Percentiles rank a stretch among this genome's conserved stretches.
Evolutionary conservation across 108 stramenopile species (phyloP).

Genomic region (Nitzschia sp.): DNA sequence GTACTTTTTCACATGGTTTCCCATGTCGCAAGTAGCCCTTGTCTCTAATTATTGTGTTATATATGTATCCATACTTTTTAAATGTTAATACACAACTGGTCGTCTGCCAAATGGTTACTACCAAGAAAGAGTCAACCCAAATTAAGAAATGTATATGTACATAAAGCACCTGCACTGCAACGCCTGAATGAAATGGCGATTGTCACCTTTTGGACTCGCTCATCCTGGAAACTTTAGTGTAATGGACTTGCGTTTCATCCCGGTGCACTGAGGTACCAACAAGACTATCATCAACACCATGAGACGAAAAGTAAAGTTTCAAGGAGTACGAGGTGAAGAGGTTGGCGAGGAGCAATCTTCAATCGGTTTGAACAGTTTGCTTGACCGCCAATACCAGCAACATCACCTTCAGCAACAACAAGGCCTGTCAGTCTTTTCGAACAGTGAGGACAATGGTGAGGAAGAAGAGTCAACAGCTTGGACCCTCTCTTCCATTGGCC

Average conservation of each 20-base stretch:
- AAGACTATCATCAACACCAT: slow-evolving; percentile 2
- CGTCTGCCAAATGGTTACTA: too few species aligned
- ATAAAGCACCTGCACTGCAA: too few species aligned
- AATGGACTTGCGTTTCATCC: too few species aligned
- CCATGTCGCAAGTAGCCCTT: too few species aligned
- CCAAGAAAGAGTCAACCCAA: too few species aligned
- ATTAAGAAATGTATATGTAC: too few species aligned
- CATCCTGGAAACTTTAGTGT: background rate
- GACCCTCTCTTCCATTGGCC: slow-evolving; percentile 19
- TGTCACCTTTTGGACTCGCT: slow-evolving; percentile 5
- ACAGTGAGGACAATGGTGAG: slow-evolving; percentile 6
- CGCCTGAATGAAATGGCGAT: slow-evolving; percentile 4
- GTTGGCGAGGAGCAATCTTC: slow-evolving; percentile 19
- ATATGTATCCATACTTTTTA: too few species aligned
- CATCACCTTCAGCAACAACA: slow-evolving; percentile 1
- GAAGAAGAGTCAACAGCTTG: slow-evolving; percentile 13
- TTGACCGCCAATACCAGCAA: background rate
- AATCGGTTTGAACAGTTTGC: slow-evolving; percentile 21
- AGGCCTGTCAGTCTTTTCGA: slow-evolving; percentile 14
- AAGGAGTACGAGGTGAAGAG: slow-evolving; percentile 13
- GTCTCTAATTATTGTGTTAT: too few species aligned
- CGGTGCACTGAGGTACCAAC: too few species aligned
- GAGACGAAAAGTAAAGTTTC: slow-evolving; percentile 29
- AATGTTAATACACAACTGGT: too few species aligned
- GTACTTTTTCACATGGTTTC: too few species aligned